Percentiles rank a stretch among this genome's conserved stretches.
These are phyloP conservation scores for sorghum (Sorghum bicolor) DNA, from an alignment of 176 grass and related monocot genomes.

Conservation along the genomic window Sorghum_bicolor_NCBIv3 NC_012870.2:66343001-66343500, in stretches of 20 bases:
- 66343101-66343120: conserved; percentile 68
- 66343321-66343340: background rate
- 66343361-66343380: background rate
- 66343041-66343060: background rate
- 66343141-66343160: conserved; percentile 8
- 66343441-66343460: background rate
- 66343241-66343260: background rate
- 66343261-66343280: background rate
- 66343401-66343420: background rate
- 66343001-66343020: background rate
- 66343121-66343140: conserved; percentile 47
- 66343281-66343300: background rate
- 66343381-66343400: background rate
- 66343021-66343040: background rate
- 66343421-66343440: background rate
- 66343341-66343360: background rate
- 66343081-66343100: conserved; percentile 85
- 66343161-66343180: background rate
- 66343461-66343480: background rate
- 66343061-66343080: background rate
- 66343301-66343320: background rate
- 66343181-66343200: background rate
- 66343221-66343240: background rate
- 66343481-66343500: background rate
- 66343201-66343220: background rate